Evolutionary conservation across 2,329 filamentous ascomycete genomes (phyloP).

Genomic region (Curvularia sp.): DNA sequence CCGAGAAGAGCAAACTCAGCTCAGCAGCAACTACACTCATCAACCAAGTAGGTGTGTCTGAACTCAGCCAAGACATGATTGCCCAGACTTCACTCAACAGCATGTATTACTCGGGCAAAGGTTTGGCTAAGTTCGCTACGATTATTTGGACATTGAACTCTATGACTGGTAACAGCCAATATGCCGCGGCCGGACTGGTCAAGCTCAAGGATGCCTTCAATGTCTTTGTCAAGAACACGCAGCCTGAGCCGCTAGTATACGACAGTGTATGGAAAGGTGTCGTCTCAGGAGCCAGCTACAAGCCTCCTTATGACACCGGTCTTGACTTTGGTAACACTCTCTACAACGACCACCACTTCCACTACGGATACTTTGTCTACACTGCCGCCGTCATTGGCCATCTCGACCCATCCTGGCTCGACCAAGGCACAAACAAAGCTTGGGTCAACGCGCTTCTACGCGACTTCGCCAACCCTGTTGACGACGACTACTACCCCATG

Average conservation of each 20-base stretch:
- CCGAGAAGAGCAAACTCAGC: slow-evolving; percentile 49
- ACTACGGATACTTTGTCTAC: slow-evolving; percentile 87
- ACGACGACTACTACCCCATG: slow-evolving; percentile 77
- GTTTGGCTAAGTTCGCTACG: slow-evolving; percentile 54
- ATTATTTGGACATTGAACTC: slow-evolving; percentile 58
- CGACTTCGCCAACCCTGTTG: slow-evolving; percentile 78
- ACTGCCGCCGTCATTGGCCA: slow-evolving; percentile 84
- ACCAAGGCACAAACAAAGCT: slow-evolving; percentile 67
- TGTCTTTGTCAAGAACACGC: slow-evolving; percentile 57
- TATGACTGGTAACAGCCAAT: slow-evolving; percentile 65
- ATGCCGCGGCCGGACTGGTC: slow-evolving; percentile 60
- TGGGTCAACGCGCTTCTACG: slow-evolving; percentile 86
- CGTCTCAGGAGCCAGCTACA: slow-evolving; percentile 74
- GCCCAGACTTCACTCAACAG: slow-evolving; percentile 79
- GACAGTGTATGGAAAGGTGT: slow-evolving; percentile 77
- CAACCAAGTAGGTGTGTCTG: slow-evolving; percentile 67
- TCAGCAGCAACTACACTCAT: slow-evolving; percentile 65
- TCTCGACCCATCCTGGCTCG: slow-evolving; percentile 78
- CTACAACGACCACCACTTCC: slow-evolving; percentile 75
- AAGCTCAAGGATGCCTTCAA: slow-evolving; percentile 59
- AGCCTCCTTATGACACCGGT: slow-evolving; percentile 57
- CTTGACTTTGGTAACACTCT: slow-evolving; percentile 90
- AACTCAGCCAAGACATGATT: slow-evolving; percentile 78
- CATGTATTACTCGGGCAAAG: slow-evolving; percentile 87
- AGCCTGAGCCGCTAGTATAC: slow-evolving; percentile 62